Percentiles rank a stretch among this genome's conserved stretches.
phyloP scores from a whole-genome alignment of 1,284 basidiomycete species.

The Sanghuangporus sanghuang region DNA sequence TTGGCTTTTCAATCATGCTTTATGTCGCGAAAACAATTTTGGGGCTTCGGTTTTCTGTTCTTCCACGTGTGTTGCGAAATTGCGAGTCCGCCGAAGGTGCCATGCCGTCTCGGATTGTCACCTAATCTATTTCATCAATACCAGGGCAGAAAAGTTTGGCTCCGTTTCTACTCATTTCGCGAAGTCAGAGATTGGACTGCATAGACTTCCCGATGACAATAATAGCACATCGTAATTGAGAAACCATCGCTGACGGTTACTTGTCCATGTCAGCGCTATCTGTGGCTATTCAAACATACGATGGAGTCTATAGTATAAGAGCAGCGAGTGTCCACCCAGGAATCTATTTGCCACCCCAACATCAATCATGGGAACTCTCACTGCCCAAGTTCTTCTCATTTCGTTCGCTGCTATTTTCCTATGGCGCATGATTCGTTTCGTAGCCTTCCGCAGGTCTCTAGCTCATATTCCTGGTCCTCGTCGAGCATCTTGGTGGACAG shows the following conservation, averaged over 20 bases:
- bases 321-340: not conserved
- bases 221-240: not conserved
- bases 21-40: not conserved
- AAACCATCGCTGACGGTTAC: not conserved
- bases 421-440: not conserved
- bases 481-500: constrained; percentile 18
- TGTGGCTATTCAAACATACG: not conserved
- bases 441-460: not conserved
- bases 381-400: not conserved
- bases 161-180: not conserved
- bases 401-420: not conserved
- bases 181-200: not conserved
- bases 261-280: not conserved
- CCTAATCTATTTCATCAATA: not conserved
- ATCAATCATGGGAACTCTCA: not conserved
- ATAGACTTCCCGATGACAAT: not conserved
- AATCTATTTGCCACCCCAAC: not conserved
- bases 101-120: not conserved
- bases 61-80: not conserved
- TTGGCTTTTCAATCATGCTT: not conserved
- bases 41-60: not conserved
- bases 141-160: not conserved
- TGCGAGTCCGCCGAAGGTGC: not conserved
- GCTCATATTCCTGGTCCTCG: constrained; percentile 23
- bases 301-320: not conserved